phyloP scores from a whole-genome alignment of 2,329 filamentous ascomycete species.

The Aspergillus floridensis region DNA sequence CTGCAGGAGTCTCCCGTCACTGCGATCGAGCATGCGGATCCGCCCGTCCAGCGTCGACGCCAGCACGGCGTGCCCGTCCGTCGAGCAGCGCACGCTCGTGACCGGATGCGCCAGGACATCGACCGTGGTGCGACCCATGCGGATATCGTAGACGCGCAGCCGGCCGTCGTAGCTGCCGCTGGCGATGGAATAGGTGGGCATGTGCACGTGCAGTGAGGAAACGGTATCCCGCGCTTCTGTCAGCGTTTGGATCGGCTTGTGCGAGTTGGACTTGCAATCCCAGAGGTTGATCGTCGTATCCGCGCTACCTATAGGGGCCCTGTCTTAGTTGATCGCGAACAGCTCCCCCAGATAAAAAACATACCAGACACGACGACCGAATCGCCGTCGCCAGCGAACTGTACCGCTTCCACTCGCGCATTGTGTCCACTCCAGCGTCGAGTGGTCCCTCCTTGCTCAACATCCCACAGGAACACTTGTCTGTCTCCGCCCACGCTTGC shows the following conservation, averaged over 20 bases:
- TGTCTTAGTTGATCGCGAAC: not conserved
- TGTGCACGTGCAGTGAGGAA: constrained; percentile 40
- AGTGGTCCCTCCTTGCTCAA: constrained; percentile 72
- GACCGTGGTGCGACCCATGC: constrained; percentile 67
- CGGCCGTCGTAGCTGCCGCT: constrained; percentile 81
- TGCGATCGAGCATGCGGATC: constrained; percentile 76
- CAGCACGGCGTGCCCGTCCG: constrained; percentile 71
- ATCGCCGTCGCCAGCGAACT: constrained; percentile 75
- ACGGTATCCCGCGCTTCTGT: constrained; percentile 43
- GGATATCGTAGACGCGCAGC: constrained; percentile 76
- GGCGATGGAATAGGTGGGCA: constrained; percentile 54
- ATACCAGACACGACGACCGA: constrained; percentile 64
- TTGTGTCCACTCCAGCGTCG: constrained; percentile 72
- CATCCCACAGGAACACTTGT: constrained; percentile 91
- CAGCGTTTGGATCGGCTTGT: constrained; percentile 45
- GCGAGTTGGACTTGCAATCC: constrained; percentile 41
- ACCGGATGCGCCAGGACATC: constrained; percentile 68
- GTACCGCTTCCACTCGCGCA: constrained; percentile 72
- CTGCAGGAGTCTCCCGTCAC: constrained; percentile 69
- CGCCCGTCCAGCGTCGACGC: constrained; percentile 73
- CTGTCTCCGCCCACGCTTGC: constrained; percentile 87
- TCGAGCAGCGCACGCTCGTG: constrained; percentile 70
- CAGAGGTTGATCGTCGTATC: constrained; percentile 45
- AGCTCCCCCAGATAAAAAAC: not conserved
- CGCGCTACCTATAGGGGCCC: constrained; percentile 35